Conservation (phyloP, 192 early-diverging fungal genomes). For the Oehlia diaphana region DNA sequence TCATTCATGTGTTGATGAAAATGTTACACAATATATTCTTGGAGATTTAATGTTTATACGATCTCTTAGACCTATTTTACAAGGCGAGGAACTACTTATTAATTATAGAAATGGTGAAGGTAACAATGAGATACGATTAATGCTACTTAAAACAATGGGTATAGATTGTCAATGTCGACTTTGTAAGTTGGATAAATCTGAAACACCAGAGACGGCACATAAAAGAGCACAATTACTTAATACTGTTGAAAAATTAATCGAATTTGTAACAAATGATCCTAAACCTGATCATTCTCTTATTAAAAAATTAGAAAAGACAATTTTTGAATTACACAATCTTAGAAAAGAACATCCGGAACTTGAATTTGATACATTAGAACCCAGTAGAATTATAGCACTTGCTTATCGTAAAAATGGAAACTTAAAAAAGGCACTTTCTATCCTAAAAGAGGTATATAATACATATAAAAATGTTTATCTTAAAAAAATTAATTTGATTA, state of each 20-base stretch:
- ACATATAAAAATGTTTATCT: not conserved
- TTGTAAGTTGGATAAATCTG: constrained; percentile 3
- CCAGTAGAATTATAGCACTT: too few species aligned
- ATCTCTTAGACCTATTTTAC: not conserved
- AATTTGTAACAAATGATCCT: too few species aligned
- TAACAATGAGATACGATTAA: not conserved
- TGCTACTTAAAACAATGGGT: not conserved
- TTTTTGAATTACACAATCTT: not conserved
- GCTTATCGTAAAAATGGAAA: not conserved
- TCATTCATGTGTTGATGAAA: not conserved
- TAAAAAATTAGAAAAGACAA: not conserved
- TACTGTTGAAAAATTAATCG: not conserved
- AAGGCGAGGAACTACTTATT: not conserved
- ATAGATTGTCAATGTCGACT: constrained; percentile 9
- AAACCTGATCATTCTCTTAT: not conserved
- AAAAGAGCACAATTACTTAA: not conserved
- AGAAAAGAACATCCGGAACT: constrained; percentile 5
- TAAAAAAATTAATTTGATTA: fast-evolving
- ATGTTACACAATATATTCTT: not conserved
- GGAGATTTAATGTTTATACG: constrained; percentile 14
- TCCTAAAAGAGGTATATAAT: not conserved
- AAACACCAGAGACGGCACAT: not conserved
- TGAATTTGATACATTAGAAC: not conserved
- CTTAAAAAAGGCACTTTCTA: not conserved
- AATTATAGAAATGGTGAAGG: not conserved